A percentile compares a stretch with the other conserved stretches of the same genome.
These are phyloP conservation scores for Passiflora organensis DNA, from an alignment of 345 rosid species.

Conservation along the genomic window DNA sequence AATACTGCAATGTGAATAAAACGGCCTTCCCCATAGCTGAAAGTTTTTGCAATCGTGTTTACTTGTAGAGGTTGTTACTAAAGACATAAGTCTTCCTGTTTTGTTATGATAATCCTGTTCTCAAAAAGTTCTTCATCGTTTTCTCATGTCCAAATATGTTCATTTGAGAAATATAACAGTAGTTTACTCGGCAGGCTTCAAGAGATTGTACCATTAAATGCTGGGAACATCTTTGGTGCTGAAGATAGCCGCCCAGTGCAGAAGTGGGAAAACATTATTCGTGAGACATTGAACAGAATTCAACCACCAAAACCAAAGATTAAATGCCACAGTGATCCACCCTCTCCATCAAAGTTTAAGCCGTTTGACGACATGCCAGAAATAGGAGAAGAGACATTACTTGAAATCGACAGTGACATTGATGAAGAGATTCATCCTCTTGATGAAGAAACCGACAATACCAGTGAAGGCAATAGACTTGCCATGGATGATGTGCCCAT, in stretches of 20 bases:
- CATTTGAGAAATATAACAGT: conserved; percentile 16
- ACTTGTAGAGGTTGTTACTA: too few species aligned
- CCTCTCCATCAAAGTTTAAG: conserved; percentile 79
- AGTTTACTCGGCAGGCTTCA: conserved; percentile 50
- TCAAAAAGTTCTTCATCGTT: not conserved
- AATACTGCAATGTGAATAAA: not conserved
- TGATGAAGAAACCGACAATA: conserved; percentile 44
- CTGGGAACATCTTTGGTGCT: conserved; percentile 91
- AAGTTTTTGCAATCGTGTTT: too few species aligned
- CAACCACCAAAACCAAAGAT: conserved; percentile 38
- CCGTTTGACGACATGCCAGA: conserved; percentile 58
- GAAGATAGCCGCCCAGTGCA: conserved; percentile 79
- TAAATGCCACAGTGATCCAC: conserved; percentile 87
- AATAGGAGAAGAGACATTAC: conserved; percentile 61
- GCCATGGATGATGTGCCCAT: conserved; percentile 1
- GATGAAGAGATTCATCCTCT: conserved; percentile 80
- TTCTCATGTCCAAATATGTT: not conserved
- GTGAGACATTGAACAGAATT: conserved; percentile 61
- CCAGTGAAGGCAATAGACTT: conserved; percentile 19
- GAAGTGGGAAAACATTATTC: conserved; percentile 83
- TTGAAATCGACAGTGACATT: conserved; percentile 68
- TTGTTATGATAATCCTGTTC: not conserved
- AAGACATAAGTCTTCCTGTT: not conserved
- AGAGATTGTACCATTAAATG: conserved; percentile 90
- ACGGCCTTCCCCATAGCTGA: too few species aligned